A percentile compares a stretch with the other conserved stretches of the same genome.
These are phyloP conservation scores for Candida awuae DNA, from an alignment of 805 yeast genomes.

Conservation along the genomic window DNA sequence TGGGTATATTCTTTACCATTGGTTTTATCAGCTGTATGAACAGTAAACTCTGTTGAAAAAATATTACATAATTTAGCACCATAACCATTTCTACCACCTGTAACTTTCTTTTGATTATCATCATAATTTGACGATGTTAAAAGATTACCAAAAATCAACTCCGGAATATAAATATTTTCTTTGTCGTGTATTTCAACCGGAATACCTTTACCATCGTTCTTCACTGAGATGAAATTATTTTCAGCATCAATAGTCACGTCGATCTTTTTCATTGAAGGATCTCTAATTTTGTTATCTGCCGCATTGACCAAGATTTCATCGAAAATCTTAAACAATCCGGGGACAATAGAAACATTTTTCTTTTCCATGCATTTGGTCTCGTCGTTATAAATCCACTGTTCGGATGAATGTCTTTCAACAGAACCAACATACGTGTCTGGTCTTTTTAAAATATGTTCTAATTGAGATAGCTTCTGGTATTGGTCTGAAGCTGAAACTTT, in stretches of 20 bases:
- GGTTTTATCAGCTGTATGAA: constrained; percentile 80
- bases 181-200: constrained; percentile 90
- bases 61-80: constrained; percentile 98
- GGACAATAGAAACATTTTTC: constrained; percentile 70
- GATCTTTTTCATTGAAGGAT: constrained; percentile 78
- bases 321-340: constrained; percentile 92
- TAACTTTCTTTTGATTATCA: constrained; percentile 89
- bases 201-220: constrained; percentile 92
- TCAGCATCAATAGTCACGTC: constrained; percentile 78
- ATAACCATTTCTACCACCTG: constrained; percentile 97
- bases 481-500: constrained; percentile 48
- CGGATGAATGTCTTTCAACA: constrained; percentile 68
- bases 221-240: constrained; percentile 64
- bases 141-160: constrained; percentile 89
- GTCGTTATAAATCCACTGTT: constrained; percentile 80
- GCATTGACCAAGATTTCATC: constrained; percentile 97
- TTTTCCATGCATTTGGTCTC: constrained; percentile 52
- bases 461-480: constrained; percentile 88
- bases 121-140: constrained; percentile 94
- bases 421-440: constrained; percentile 98
- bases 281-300: constrained; percentile 96
- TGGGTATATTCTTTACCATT: constrained; percentile 63
- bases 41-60: constrained; percentile 76
- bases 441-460: constrained; percentile 92
- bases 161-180: constrained; percentile 91